These are phyloP conservation scores for Cladophialophora chaetospira DNA, from an alignment of 2,329 filamentous ascomycete genomes.

Conservation along the genomic window DNA sequence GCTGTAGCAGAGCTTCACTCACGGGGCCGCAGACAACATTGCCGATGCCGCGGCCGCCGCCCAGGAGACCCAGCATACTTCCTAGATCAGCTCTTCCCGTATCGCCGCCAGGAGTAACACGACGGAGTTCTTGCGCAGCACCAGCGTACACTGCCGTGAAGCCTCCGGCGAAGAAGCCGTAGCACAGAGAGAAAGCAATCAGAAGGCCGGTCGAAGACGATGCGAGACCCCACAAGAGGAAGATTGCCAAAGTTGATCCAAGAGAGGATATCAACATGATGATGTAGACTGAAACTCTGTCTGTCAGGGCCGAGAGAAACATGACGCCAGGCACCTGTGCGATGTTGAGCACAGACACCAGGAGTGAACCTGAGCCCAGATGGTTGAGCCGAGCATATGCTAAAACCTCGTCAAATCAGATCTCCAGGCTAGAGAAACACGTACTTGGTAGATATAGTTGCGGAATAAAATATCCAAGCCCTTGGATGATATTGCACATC, in stretches of 20 bases:
- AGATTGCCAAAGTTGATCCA: constrained; percentile 45
- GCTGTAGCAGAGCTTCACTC: constrained; percentile 43
- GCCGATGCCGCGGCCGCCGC: constrained; percentile 54
- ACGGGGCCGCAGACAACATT: constrained; percentile 55
- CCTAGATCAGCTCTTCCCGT: constrained; percentile 44
- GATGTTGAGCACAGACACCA: constrained; percentile 37
- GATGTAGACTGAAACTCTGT: constrained; percentile 46
- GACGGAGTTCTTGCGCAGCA: constrained; percentile 40
- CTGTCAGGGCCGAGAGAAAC: constrained; percentile 41
- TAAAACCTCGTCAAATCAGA: neutral
- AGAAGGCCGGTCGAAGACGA: constrained; percentile 43
- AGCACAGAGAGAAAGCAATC: constrained; percentile 44
- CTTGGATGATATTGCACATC: constrained; percentile 42
- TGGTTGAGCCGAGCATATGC: constrained; percentile 5
- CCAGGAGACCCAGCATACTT: constrained; percentile 52
- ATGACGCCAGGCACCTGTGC: constrained; percentile 42
- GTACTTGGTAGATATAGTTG: constrained; percentile 39
- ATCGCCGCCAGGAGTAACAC: constrained; percentile 12
- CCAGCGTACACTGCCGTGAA: constrained; percentile 48
- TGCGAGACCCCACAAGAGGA: constrained; percentile 53
- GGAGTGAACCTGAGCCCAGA: neutral
- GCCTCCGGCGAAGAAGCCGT: constrained; percentile 48
- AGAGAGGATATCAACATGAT: constrained; percentile 48
- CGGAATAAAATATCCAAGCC: constrained; percentile 44
- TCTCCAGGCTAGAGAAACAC: too few relatives aligned